These are phyloP conservation scores for Setomelanomma holmii DNA, from an alignment of 2,329 filamentous ascomycete genomes.

Conservation along the genomic window DNA sequence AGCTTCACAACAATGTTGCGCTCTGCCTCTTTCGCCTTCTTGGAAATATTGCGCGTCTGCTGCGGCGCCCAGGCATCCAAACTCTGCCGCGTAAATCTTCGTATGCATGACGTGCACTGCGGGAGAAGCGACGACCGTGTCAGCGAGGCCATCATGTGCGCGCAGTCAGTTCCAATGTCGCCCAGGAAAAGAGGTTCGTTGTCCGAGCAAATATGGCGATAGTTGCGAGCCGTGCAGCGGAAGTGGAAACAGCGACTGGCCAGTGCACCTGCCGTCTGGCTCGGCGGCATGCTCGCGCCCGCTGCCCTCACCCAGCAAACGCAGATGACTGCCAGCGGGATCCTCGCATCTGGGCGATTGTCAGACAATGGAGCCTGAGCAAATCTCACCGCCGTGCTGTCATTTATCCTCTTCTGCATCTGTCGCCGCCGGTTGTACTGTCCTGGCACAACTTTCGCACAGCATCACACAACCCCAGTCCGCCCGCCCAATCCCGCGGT, in stretches of 20 bases:
- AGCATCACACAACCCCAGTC: constrained; percentile 24
- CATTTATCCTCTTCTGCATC: not conserved
- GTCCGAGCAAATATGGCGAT: constrained; percentile 32
- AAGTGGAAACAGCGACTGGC: constrained; percentile 25
- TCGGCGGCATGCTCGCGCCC: constrained; percentile 27
- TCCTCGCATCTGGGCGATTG: constrained; percentile 21
- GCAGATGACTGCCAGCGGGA: constrained; percentile 33
- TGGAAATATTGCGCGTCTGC: constrained; percentile 56
- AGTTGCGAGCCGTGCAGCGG: constrained; percentile 29
- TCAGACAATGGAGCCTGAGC: constrained; percentile 39
- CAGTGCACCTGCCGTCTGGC: constrained; percentile 23
- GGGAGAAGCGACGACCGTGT: constrained; percentile 43
- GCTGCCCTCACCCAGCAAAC: constrained; percentile 33
- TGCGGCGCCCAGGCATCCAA: constrained; percentile 36
- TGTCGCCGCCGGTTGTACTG: constrained; percentile 3
- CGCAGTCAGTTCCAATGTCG: constrained; percentile 13
- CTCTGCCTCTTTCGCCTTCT: constrained; percentile 51
- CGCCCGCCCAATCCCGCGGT: constrained; percentile 28
- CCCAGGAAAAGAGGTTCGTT: constrained; percentile 22
- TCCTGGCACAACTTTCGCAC: constrained; percentile 18
- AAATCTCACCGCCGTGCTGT: not conserved
- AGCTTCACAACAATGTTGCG: constrained; percentile 59
- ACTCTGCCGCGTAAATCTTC: constrained; percentile 40
- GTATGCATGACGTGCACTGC: constrained; percentile 49
- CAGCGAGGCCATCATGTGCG: constrained; percentile 43